phyloP scores from a whole-genome alignment of 345 rosid species.

The Citrus medica region DNA sequence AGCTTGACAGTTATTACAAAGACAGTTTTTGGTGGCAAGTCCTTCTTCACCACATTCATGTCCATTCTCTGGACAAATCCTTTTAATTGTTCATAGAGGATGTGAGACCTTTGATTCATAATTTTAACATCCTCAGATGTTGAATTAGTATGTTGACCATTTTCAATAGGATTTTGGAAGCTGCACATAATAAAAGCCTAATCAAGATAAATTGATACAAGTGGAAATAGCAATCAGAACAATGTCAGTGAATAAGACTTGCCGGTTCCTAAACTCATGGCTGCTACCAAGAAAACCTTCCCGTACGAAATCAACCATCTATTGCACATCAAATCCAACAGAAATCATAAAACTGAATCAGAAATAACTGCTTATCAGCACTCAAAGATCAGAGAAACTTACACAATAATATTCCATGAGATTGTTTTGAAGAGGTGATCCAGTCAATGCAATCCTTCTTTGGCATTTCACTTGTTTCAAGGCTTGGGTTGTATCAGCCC shows the following conservation, averaged over 20 bases:
- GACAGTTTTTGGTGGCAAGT: conserved; percentile 98
- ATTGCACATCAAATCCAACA: conserved; percentile 28
- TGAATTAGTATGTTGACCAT: conserved; percentile 97
- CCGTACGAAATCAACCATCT: conserved; percentile 99
- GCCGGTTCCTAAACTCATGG: conserved; percentile 97
- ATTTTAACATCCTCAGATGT: conserved; percentile 92
- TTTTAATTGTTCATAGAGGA: conserved; percentile 91
- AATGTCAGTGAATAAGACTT: conserved; percentile 32
- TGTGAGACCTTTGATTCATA: conserved; percentile 99
- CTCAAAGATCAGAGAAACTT: conserved; percentile 34
- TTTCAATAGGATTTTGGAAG: conserved; percentile 97
- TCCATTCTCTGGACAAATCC: conserved; percentile 99
- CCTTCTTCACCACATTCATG: conserved; percentile 95
- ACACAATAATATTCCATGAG: conserved; percentile 99
- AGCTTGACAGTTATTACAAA: conserved; percentile 95
- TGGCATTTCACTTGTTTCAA: conserved; percentile 95
- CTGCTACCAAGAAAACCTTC: conserved; percentile 99
- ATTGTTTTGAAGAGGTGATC: conserved; percentile 99
- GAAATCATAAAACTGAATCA: conserved; percentile 1
- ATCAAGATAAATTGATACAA: conserved; percentile 10
- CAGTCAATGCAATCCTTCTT: conserved; percentile 98
- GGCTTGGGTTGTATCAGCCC: conserved; percentile 97
- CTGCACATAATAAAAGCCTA: conserved; percentile 44
- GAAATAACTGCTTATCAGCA: neutral
- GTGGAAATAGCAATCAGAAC: conserved; percentile 14